Conservation (phyloP, 345 rosid genomes). For the Excoecaria cochinchinensis region DNA sequence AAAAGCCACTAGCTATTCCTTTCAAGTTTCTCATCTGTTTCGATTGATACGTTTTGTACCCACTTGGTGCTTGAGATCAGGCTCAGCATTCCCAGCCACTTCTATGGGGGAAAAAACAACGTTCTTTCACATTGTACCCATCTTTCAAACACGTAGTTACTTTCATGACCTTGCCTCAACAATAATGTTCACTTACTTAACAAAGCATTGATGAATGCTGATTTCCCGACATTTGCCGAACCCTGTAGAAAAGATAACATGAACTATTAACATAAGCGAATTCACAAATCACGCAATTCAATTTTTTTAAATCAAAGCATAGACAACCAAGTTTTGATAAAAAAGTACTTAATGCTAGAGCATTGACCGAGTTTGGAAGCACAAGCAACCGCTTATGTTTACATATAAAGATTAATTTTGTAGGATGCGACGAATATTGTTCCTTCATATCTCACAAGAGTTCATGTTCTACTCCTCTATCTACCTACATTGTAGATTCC, state of each 20-base stretch:
- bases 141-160: not conserved
- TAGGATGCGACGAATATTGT: not conserved
- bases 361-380: not conserved
- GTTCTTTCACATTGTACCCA: slow-evolving; percentile 2
- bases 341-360: not conserved
- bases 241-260: slow-evolving; percentile 51
- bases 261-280: slow-evolving; percentile 11
- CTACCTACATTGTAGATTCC: not conserved
- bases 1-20: not conserved
- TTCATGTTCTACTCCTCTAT: not conserved
- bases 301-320: slow-evolving; percentile 9
- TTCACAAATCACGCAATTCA: not conserved
- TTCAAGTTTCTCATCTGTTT: not conserved
- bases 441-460: not conserved
- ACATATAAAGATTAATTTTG: too few relatives aligned
- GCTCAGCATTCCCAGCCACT: not conserved
- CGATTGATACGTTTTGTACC: not conserved
- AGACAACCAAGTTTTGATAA: slow-evolving; percentile 1
- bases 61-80: not conserved
- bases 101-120: not conserved
- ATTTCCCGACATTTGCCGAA: slow-evolving; percentile 95
- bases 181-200: slow-evolving; percentile 60
- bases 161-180: not conserved
- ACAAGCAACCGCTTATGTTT: not conserved
- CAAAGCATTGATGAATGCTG: slow-evolving; percentile 90